Base-by-base conservation (phyloP, 1,284 basidiomycete species). In the Cryptococcus jaspeensis region DNA sequence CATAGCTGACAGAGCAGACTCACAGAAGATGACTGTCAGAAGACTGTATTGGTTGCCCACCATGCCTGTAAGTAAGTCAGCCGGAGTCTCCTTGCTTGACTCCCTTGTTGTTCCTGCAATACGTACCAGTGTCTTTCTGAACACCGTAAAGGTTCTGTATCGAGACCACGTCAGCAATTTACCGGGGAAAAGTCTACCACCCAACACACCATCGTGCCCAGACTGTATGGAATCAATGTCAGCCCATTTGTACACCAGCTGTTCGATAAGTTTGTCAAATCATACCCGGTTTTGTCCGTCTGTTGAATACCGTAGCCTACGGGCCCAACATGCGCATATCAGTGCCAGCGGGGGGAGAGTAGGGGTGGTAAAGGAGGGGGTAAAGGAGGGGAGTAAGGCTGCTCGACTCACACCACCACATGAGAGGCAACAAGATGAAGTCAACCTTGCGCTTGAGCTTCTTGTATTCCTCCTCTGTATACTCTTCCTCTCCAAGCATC, bases 241-340 rank as follows among this genome's bases (percentile, higher is more conserved):
- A 23, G 56, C 50, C 43, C 8, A 18, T 46, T 42, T 5, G 28
- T 9, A 41, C 40, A 55, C 51, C 28, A 63, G 50, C 12, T 60
- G 56, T 32, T 28, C n/a, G 28, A 32, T 32, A 32, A 4, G 28
- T 9, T 32, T 9, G 9, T n/a, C n/a, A 32, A 2, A 20, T 44
- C 18, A 59, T 63, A 52, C 69, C 36, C 40, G 15, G 39, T 40
- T 28, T 44, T 70, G 53, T 69, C 69, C n/a, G 65, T 61, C 55
- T 70, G 72, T 56, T 75, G 74, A 15, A 76, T 67, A 25, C 69
- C 72, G 53, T 74, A 73, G 53, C 64, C n/a, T n/a, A n/a, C n/a
- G n/a, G n/a, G n/a, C n/a, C n/a, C n/a, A n/a, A 66, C 28, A 4
- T 32, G 28, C 28, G 28, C 28, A 32, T 32, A 9, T 32, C 28